These are phyloP conservation scores for Torulaspora indica DNA, from an alignment of 805 yeast species.

Conservation along the genomic window DNA sequence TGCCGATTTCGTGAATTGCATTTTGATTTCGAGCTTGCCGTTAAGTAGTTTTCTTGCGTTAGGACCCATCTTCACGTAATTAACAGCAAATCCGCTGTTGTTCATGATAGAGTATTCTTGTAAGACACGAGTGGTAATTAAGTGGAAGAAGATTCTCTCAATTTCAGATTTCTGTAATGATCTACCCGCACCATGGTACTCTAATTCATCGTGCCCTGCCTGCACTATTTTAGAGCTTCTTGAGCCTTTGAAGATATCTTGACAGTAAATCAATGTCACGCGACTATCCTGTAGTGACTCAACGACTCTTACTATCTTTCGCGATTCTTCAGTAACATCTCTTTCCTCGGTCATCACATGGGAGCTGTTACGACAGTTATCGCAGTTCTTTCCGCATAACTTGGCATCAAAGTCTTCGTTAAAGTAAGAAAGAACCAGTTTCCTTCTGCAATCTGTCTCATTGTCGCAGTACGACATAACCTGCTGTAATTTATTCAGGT, in stretches of 20 bases:
- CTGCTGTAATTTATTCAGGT: constrained; percentile 67
- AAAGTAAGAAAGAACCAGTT: constrained; percentile 84
- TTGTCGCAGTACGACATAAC: constrained; percentile 92
- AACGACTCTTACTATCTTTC: constrained; percentile 56
- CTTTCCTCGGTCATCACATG: constrained; percentile 44
- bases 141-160: constrained; percentile 76
- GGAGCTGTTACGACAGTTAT: constrained; percentile 61
- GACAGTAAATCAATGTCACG: constrained; percentile 75
- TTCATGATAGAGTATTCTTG: constrained; percentile 70
- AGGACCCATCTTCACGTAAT: constrained; percentile 63
- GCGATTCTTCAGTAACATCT: constrained; percentile 67
- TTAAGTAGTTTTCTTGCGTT: constrained; percentile 47
- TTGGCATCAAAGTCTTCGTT: constrained; percentile 71
- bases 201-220: constrained; percentile 55
- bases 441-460: constrained; percentile 81
- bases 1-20: constrained; percentile 43
- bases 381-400: constrained; percentile 71
- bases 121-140: constrained; percentile 61
- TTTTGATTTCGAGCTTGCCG: constrained; percentile 44
- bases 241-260: constrained; percentile 77
- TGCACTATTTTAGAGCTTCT: constrained; percentile 54
- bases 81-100: constrained; percentile 73
- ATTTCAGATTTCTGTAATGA: constrained; percentile 59
- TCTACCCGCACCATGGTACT: constrained; percentile 70
- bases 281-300: constrained; percentile 48